phyloP scores from a whole-genome alignment of 2,329 filamentous ascomycete genomes.

The Alternaria gansuensis region DNA sequence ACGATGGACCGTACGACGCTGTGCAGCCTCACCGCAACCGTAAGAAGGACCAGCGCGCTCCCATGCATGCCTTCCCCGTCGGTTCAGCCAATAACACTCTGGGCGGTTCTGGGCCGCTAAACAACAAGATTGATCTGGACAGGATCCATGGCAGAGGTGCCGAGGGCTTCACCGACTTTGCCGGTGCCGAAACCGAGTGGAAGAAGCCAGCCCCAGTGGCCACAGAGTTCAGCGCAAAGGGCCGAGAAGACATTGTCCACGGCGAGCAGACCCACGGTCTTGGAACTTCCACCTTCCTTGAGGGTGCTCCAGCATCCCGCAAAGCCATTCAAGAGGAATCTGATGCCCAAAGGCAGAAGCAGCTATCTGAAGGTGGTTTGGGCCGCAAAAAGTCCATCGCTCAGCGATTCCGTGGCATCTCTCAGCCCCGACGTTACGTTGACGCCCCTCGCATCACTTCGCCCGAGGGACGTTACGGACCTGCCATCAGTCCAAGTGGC shows the following conservation, averaged over 20 bases:
- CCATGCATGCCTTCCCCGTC: conserved; percentile 95
- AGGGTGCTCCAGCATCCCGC: conserved; percentile 87
- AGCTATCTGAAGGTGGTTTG: conserved; percentile 60
- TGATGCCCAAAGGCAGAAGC: conserved; percentile 62
- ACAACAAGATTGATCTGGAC: conserved; percentile 81
- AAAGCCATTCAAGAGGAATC: conserved; percentile 78
- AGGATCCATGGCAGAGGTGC: conserved; percentile 85
- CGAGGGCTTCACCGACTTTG: conserved; percentile 88
- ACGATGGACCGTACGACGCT: conserved; percentile 96
- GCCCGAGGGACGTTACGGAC: conserved; percentile 64
- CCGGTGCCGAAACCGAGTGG: conserved; percentile 50
- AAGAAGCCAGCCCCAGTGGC: conserved; percentile 47
- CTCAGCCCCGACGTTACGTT: conserved; percentile 69
- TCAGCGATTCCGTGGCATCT: conserved; percentile 87
- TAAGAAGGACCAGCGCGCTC: conserved; percentile 80
- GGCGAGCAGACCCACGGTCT: conserved; percentile 84
- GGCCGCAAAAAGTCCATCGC: conserved; percentile 94
- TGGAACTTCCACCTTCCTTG: conserved; percentile 93
- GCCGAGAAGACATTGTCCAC: conserved; percentile 73
- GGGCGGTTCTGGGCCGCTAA: conserved; percentile 85
- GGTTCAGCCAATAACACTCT: conserved; percentile 92
- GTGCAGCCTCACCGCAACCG: conserved; percentile 94
- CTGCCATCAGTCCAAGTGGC: conserved; percentile 41
- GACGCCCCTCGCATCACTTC: conserved; percentile 52
- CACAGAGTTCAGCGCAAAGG: conserved; percentile 53